A percentile compares a stretch with the other conserved stretches of the same genome.
Evolutionary conservation across 805 yeast genomes (phyloP).

Genomic region (Limtongia smithiae): DNA sequence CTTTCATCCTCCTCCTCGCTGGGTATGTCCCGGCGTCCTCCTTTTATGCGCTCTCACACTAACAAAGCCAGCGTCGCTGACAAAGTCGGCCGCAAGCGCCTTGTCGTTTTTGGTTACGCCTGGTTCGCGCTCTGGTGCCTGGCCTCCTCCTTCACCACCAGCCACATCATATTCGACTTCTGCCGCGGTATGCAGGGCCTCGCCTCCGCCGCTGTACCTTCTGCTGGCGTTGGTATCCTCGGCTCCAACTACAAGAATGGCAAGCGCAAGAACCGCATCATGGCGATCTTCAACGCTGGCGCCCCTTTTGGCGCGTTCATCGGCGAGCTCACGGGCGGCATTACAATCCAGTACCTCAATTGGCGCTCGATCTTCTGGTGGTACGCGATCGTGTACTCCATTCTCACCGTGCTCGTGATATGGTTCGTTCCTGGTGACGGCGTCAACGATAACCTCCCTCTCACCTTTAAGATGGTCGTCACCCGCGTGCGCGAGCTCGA

Average conservation of each 20-base stretch:
- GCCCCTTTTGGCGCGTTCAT: constrained; percentile 48
- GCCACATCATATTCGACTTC: constrained; percentile 41
- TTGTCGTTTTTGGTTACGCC: constrained; percentile 39
- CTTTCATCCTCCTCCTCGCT: constrained; percentile 45
- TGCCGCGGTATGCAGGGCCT: constrained; percentile 47
- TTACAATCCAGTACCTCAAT: constrained; percentile 40
- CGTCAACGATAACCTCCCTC: constrained; percentile 8
- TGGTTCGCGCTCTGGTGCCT: constrained; percentile 38
- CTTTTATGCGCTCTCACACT: neutral
- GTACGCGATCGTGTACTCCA: constrained; percentile 40
- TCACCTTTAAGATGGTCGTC: constrained; percentile 1
- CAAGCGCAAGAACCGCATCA: constrained; percentile 30
- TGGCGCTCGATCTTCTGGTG: constrained; percentile 47
- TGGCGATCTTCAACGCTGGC: constrained; percentile 45
- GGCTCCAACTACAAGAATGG: constrained; percentile 47
- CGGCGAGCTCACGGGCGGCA: constrained; percentile 47
- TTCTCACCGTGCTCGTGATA: constrained; percentile 33
- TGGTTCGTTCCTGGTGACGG: constrained; percentile 42
- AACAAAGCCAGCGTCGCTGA: constrained; percentile 41
- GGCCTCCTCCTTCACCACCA: constrained; percentile 35
- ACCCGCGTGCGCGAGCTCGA: constrained; percentile 36
- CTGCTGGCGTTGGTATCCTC: constrained; percentile 48
- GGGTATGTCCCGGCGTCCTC: constrained; percentile 22
- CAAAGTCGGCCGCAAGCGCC: constrained; percentile 45
- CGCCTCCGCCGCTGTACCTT: constrained; percentile 44